Conservation (phyloP, 345 rosid species). For the Populus tremula region DNA sequence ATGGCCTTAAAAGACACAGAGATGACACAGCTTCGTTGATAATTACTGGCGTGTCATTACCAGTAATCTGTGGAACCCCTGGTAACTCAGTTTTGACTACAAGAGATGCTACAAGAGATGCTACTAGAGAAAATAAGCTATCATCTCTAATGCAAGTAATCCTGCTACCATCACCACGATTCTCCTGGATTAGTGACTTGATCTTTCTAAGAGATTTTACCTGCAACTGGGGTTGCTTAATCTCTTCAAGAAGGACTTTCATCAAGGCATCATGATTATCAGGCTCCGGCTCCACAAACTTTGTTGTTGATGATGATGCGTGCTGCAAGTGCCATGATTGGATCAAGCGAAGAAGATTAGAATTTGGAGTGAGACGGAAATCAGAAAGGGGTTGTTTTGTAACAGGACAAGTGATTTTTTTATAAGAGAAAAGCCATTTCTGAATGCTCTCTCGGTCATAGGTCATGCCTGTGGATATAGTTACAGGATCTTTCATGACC, state of each 20-base stretch:
- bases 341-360: conserved; percentile 30
- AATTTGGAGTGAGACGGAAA: conserved; percentile 25
- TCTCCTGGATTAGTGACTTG: conserved; percentile 14
- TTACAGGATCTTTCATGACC: conserved; percentile 50
- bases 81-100: background rate
- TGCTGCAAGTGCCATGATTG: conserved; percentile 13
- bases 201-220: conserved; percentile 20
- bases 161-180: background rate
- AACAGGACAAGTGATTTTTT: conserved; percentile 39
- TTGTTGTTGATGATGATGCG: background rate
- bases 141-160: background rate
- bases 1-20: conserved; percentile 18
- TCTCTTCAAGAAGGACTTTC: conserved; percentile 17
- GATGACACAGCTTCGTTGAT: conserved; percentile 19
- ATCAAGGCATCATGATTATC: background rate
- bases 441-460: conserved; percentile 49
- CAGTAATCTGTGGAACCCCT: background rate
- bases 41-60: background rate
- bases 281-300: background rate
- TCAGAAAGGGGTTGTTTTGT: conserved; percentile 20
- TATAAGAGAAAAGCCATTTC: conserved; percentile 49
- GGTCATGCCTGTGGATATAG: conserved; percentile 48
- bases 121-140: conserved; percentile 12
- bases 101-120: conserved; percentile 7
- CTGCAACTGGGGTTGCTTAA: conserved; percentile 16